Evolutionary conservation across 148 eudicot genomes (phyloP).

Genomic region (Chenopodium formosanum): DNA sequence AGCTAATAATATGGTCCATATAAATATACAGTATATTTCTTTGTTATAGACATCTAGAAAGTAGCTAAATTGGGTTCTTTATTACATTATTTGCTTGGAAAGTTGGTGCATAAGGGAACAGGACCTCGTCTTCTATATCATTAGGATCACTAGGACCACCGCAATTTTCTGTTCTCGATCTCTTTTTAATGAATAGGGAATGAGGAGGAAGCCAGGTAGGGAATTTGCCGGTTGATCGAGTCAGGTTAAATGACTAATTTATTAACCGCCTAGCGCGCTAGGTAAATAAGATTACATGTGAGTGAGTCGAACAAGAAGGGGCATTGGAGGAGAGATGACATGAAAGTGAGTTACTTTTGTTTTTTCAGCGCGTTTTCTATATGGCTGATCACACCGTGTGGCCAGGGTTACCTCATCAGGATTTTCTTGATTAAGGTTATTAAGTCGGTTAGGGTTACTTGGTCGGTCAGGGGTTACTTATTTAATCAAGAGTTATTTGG

Average conservation of each 20-base stretch:
- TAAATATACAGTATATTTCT: not conserved
- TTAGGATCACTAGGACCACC: conserved; percentile 35
- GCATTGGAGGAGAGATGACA: too few relatives aligned
- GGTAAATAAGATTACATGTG: too few relatives aligned
- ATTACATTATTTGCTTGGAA: conserved; percentile 23
- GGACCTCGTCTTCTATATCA: conserved; percentile 26
- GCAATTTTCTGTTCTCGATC: not conserved
- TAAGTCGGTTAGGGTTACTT: too few relatives aligned
- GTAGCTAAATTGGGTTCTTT: conserved; percentile 20
- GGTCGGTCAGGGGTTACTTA: too few relatives aligned
- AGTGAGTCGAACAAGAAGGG: too few relatives aligned
- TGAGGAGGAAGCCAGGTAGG: not conserved
- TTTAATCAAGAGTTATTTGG: too few relatives aligned
- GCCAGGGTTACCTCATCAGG: too few relatives aligned
- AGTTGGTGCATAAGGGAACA: conserved; percentile 28
- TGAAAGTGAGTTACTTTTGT: too few relatives aligned
- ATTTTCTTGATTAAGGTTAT: too few relatives aligned
- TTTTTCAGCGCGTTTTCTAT: too few relatives aligned
- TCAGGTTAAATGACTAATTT: not conserved
- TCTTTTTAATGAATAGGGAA: not conserved
- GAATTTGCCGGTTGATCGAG: not conserved
- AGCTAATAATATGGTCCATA: conserved; percentile 28
- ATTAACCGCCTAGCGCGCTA: too few relatives aligned
- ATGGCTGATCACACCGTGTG: too few relatives aligned
- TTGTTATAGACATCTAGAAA: conserved; percentile 16